Percentiles rank a stretch among this genome's conserved stretches.
phyloP scores from a whole-genome alignment of 192 early-diverging fungal species.

The Piromyces finnis region DNA sequence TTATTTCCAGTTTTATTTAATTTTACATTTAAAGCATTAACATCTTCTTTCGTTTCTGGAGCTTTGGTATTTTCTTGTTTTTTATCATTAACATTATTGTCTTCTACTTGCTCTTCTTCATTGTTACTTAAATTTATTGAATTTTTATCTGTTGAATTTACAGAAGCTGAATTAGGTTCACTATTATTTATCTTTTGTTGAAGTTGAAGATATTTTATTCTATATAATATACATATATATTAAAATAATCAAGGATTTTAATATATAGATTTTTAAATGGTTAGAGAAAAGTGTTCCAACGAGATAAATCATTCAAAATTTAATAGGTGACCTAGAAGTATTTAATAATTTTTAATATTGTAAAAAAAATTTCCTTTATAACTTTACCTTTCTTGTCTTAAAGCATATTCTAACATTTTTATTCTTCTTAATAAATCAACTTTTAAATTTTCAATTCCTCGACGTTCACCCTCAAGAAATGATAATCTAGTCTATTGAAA shows the following conservation, averaged over 20 bases:
- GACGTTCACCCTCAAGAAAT: constrained; percentile 54
- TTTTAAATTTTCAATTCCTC: constrained; percentile 55
- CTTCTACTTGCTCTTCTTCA: neutral
- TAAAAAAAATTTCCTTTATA: no score
- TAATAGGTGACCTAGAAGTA: no score
- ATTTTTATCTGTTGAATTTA: neutral
- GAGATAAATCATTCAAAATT: no score
- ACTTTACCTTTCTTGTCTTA: constrained; percentile 57
- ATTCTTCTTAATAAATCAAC: constrained; percentile 54
- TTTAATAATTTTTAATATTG: no score
- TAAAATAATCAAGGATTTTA: no score
- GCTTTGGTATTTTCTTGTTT: neutral
- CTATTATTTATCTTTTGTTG: constrained; percentile 25
- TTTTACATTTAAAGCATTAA: neutral
- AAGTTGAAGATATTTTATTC: constrained; percentile 10
- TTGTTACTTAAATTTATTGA: neutral
- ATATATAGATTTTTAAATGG: no score
- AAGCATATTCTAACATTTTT: constrained; percentile 72
- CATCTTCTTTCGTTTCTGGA: neutral
- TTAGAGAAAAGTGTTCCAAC: no score
- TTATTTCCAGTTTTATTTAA: neutral
- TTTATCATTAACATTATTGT: no score
- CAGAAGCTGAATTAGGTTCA: neutral
- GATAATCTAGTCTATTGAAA: constrained; percentile 46
- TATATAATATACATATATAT: neutral